Evolutionary conservation across 106 monocot species (phyloP).

Genomic region (Vanilla planifolia): DNA sequence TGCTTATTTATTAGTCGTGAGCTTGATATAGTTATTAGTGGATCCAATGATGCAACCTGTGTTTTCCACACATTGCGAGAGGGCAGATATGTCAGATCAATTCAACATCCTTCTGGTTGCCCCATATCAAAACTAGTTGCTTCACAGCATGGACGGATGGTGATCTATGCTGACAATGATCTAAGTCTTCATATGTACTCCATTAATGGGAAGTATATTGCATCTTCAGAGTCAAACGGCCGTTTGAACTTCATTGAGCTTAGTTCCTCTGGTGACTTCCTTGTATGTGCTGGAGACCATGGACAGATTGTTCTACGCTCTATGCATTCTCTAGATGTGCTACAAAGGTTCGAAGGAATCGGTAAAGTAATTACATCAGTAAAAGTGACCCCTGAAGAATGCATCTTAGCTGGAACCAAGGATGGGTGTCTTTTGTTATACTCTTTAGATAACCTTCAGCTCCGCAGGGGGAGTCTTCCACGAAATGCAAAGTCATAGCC

Average conservation of each 20-base stretch:
- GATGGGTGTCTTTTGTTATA: constrained; percentile 84
- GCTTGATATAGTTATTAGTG: constrained; percentile 91
- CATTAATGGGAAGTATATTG: constrained; percentile 79
- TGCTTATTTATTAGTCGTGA: constrained; percentile 84
- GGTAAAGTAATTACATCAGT: constrained; percentile 85
- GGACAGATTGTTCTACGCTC: constrained; percentile 87
- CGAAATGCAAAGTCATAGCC: constrained; percentile 36
- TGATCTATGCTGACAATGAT: constrained; percentile 81
- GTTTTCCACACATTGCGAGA: constrained; percentile 85
- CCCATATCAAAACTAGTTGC: constrained; percentile 76
- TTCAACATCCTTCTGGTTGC: constrained; percentile 72
- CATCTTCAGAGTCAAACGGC: constrained; percentile 78
- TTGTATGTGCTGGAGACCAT: constrained; percentile 94
- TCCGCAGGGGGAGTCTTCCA: constrained; percentile 39
- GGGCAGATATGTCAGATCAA: constrained; percentile 88
- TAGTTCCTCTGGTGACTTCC: constrained; percentile 80
- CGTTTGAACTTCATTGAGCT: constrained; percentile 83
- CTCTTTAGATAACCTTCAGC: constrained; percentile 85
- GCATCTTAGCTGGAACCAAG: constrained; percentile 92
- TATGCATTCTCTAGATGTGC: constrained; percentile 88
- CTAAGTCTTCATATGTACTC: constrained; percentile 92
- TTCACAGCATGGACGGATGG: constrained; percentile 71
- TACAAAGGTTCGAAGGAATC: constrained; percentile 70
- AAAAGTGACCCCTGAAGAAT: constrained; percentile 85
- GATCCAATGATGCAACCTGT: constrained; percentile 97